phyloP scores from a whole-genome alignment of 495 filamentous ascomycete genomes.

The Podospora conica region DNA sequence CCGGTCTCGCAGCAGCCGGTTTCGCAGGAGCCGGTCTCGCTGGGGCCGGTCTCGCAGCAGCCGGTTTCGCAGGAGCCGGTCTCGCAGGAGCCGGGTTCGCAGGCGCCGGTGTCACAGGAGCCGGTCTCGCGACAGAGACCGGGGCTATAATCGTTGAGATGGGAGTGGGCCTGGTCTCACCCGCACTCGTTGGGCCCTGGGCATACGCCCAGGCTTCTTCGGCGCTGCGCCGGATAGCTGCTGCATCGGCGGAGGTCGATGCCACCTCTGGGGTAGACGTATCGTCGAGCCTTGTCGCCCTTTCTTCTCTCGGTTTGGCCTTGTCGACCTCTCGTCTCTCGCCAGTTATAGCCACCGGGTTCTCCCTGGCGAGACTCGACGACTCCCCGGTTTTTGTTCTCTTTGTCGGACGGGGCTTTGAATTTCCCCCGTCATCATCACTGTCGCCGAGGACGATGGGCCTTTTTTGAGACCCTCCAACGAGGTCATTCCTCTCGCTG shows the following conservation, averaged over 20 bases:
- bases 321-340: no score
- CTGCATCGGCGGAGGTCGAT: no score
- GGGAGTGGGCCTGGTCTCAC: background rate
- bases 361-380: background rate
- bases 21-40: background rate
- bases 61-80: background rate
- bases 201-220: no score
- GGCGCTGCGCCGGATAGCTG: no score
- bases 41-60: no score
- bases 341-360: no score
- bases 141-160: background rate
- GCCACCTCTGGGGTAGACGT: no score
- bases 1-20: no score
- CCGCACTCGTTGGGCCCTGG: no score
- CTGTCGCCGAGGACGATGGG: background rate
- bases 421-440: background rate
- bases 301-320: no score
- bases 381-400: background rate
- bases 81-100: background rate
- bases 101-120: background rate
- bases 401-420: background rate
- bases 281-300: no score
- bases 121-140: background rate
- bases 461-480: background rate
- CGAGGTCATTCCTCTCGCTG: background rate